These are phyloP conservation scores for Vitellaria paradoxa DNA, from an alignment of 179 eudicot genomes.

Conservation along the genomic window DNA sequence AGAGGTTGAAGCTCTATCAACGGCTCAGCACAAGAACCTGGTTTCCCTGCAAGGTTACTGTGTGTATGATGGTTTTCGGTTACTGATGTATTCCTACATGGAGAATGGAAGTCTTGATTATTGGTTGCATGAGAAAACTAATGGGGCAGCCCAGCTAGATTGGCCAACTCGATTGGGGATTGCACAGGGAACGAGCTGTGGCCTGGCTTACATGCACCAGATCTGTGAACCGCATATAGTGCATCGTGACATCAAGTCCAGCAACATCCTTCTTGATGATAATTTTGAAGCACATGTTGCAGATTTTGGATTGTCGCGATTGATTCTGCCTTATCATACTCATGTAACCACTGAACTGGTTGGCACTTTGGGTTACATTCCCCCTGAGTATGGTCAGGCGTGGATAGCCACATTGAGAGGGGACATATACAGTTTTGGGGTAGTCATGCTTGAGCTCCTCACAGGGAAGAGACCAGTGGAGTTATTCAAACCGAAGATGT, in stretches of 20 bases:
- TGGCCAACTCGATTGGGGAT: conserved; percentile 81
- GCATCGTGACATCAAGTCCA: conserved; percentile 92
- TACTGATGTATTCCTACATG: conserved; percentile 87
- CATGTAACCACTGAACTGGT: conserved; percentile 95
- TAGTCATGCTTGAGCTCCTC: conserved; percentile 83
- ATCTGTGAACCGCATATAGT: conserved; percentile 93
- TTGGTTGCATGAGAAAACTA: conserved; percentile 87
- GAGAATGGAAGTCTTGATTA: conserved; percentile 95
- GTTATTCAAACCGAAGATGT: conserved; percentile 58
- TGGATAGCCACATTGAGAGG: conserved; percentile 94
- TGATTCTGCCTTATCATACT: conserved; percentile 75
- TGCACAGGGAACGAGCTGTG: conserved; percentile 68
- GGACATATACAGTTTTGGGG: conserved; percentile 92
- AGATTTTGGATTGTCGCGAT: conserved; percentile 85
- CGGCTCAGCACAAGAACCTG: conserved; percentile 79
- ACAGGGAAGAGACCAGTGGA: conserved; percentile 88
- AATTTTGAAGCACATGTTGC: conserved; percentile 88
- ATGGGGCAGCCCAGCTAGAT: conserved; percentile 69
- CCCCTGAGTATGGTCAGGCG: conserved; percentile 92
- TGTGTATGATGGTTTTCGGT: conserved; percentile 70
- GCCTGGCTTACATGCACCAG: conserved; percentile 90
- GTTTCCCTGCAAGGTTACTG: conserved; percentile 91
- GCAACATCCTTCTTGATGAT: conserved; percentile 87
- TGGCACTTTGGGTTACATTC: conserved; percentile 93
- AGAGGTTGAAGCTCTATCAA: conserved; percentile 83